These are phyloP conservation scores for Trifolium repens DNA, from an alignment of 306 rosid species.

Conservation along the genomic window DNA sequence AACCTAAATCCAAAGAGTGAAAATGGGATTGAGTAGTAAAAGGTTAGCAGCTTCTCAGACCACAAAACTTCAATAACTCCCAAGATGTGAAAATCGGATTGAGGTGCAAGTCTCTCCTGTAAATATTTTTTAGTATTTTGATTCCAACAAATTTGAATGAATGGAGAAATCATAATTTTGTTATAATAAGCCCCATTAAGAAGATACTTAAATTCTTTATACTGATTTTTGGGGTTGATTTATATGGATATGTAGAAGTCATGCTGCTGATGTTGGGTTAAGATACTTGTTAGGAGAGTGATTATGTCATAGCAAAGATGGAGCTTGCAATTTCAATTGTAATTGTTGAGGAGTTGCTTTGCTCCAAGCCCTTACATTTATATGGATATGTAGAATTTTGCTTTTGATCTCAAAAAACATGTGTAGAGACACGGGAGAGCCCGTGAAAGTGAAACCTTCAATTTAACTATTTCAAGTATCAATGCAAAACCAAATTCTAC, in stretches of 20 bases:
- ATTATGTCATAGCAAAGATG: slow-evolving; percentile 44
- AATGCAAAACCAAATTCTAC: no score
- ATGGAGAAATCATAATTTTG: slow-evolving; percentile 28
- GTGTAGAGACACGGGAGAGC: slow-evolving; percentile 46
- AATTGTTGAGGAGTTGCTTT: slow-evolving; percentile 62
- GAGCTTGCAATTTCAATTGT: slow-evolving; percentile 71
- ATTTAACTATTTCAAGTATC: slow-evolving; percentile 47
- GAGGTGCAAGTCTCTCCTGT: slow-evolving; percentile 61
- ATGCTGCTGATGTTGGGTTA: slow-evolving; percentile 51
- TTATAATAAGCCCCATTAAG: slow-evolving; percentile 61
- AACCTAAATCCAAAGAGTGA: no score
- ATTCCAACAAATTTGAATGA: slow-evolving; percentile 60
- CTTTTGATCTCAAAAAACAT: slow-evolving; percentile 48
- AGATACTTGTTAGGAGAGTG: slow-evolving; percentile 60
- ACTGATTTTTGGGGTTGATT: slow-evolving; percentile 44
- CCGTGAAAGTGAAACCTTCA: slow-evolving; percentile 41
- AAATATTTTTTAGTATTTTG: slow-evolving; percentile 53
- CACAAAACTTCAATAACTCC: slow-evolving; percentile 42
- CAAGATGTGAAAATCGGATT: slow-evolving; percentile 38
- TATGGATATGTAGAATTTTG: slow-evolving; percentile 50
- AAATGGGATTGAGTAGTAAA: slow-evolving; percentile 9
- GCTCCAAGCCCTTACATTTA: slow-evolving; percentile 50
- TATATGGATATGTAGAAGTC: slow-evolving; percentile 41
- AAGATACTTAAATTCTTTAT: slow-evolving; percentile 36
- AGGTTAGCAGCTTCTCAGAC: slow-evolving; percentile 39